These are phyloP conservation scores for Bacidia gigantensis DNA, from an alignment of 495 filamentous ascomycete genomes.

Conservation along the genomic window DNA sequence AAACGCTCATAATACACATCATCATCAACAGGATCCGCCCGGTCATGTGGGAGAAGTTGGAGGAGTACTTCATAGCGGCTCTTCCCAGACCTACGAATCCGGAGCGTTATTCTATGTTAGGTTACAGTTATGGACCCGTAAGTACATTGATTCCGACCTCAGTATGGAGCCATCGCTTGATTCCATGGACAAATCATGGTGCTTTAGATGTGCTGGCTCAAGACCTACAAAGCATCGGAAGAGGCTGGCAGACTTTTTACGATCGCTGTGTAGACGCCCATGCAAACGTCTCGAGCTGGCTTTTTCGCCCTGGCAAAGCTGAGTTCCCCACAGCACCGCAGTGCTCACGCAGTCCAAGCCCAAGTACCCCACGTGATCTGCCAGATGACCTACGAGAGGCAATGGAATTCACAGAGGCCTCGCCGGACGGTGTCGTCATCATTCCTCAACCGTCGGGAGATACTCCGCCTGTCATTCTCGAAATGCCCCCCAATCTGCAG, in stretches of 20 bases:
- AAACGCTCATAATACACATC: too few species aligned
- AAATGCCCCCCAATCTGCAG: neutral
- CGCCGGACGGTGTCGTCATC: neutral
- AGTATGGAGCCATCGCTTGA: too few species aligned
- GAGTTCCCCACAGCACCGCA: neutral
- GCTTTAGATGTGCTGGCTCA: slow-evolving; percentile 6
- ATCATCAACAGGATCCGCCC: too few species aligned
- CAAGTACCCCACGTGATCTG: neutral
- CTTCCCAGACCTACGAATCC: too few species aligned
- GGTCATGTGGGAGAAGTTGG: too few species aligned
- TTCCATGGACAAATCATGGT: too few species aligned
- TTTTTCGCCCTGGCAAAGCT: neutral
- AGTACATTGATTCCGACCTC: too few species aligned
- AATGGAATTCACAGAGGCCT: neutral
- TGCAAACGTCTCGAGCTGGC: neutral
- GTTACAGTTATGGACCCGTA: too few species aligned
- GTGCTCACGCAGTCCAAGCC: neutral
- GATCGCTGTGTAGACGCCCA: neutral
- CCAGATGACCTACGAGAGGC: slow-evolving; percentile 1
- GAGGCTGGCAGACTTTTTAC: slow-evolving; percentile 4
- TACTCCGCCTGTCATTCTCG: neutral
- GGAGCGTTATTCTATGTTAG: too few species aligned
- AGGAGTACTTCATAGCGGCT: too few species aligned
- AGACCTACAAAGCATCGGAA: slow-evolving; percentile 13
- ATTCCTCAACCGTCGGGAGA: neutral